These are phyloP conservation scores for Moesziomyces sp. DNA, from an alignment of 1,284 basidiomycete genomes.

Conservation along the genomic window DNA sequence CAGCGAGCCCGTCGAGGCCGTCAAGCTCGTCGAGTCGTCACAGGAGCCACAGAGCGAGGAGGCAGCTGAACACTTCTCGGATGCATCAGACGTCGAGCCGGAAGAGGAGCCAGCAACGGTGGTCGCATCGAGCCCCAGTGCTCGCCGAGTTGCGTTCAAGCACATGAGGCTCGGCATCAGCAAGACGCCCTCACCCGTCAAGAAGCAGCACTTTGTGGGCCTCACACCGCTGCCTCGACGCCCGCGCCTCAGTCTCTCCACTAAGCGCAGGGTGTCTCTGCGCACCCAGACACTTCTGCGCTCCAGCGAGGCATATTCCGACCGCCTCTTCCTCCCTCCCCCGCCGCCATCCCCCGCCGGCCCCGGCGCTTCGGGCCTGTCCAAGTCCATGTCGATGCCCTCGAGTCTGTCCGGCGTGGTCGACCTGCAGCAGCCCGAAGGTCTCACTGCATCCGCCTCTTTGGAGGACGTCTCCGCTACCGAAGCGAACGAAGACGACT, in stretches of 20 bases:
- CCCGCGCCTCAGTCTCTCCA: conserved; percentile 42
- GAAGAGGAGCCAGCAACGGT: conserved; percentile 8
- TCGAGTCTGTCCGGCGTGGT: conserved; percentile 25
- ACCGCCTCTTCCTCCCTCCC: conserved; percentile 44
- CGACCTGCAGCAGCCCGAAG: conserved; percentile 1
- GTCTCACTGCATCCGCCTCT: conserved; percentile 8
- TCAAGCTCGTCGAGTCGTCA: background rate
- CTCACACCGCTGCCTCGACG: conserved; percentile 43
- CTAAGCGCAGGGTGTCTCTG: conserved; percentile 42
- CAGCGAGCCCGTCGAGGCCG: conserved; percentile 6
- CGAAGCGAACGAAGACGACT: conserved; percentile 2
- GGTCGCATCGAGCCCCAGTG: conserved; percentile 1
- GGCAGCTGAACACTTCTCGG: conserved; percentile 14
- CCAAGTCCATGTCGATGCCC: conserved; percentile 46
- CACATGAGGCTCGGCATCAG: conserved; percentile 32
- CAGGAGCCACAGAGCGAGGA: conserved; percentile 2
- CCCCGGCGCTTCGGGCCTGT: conserved; percentile 12
- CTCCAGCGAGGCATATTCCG: conserved; percentile 42
- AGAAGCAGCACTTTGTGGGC: conserved; percentile 38
- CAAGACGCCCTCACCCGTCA: conserved; percentile 45
- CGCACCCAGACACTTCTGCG: conserved; percentile 46
- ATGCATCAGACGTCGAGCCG: conserved; percentile 21
- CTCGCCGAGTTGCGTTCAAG: conserved; percentile 12
- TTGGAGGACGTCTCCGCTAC: background rate
- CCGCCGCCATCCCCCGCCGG: conserved; percentile 19